Base-by-base conservation (phyloP, 2,329 filamentous ascomycete species). In the Aspergillus clavatus region DNA sequence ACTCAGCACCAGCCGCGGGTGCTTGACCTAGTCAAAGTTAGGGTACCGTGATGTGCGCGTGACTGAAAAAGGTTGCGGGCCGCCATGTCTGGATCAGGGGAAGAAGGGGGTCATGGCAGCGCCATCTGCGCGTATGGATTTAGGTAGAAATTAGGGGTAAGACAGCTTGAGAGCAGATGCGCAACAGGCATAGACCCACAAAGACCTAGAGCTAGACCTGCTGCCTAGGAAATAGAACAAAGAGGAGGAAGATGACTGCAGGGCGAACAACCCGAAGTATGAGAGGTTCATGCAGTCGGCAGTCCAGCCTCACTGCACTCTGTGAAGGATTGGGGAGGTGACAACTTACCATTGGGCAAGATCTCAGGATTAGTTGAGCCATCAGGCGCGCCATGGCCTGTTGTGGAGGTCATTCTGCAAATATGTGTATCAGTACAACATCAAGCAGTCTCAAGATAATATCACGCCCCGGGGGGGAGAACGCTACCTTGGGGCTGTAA, bases 11-110 rank as follows among this genome's bases (percentile, higher is more conserved):
- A 16, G 23, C 22, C 22, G 16, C 35, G 16, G 48, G 41, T 40
- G 50, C 48, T 53, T 56, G 43, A 43, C 45, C 56, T 59, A 51
- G 45, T 54, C 52, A 45, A 51, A 48, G 56, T 48, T 51, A 51
- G 51, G 38, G 42, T 51, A 53, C 51, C 27, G 14, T 35, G 26
- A 47, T 62, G 57, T 62, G 60, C 62, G 61, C 65, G 61, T 66
- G 62, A 66, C 56, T 58, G 50, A 29, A 47, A 57, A 55, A 55
- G 47, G 46, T 53, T 59, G 47, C 56, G 55, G 55, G 47, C 54
- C 54, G 55, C 46, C 31, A 38, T 48, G 50, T 50, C 48, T 43
- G 46, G 45, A 51, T 21, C 41, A 54, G 52, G 41, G 45, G 44
- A 26, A 10, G 4, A 33, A 10, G n/a, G 21, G 10, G 29, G 37